Base-by-base conservation (phyloP, 306 rosid species). In the Hippophae gyantsensis region DNA sequence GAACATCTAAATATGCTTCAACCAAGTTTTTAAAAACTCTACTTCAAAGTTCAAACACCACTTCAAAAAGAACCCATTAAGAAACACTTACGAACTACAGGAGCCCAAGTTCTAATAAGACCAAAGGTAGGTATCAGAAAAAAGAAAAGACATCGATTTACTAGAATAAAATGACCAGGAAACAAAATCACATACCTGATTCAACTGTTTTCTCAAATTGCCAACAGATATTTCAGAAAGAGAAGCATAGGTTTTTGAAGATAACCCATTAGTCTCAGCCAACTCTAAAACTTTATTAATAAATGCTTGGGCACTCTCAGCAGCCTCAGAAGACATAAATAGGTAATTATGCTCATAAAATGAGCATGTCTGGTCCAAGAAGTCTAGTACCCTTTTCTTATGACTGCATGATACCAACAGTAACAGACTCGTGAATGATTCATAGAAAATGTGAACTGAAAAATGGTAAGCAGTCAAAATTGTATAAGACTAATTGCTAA, bases 241-340 rank as follows among this genome's bases (percentile, higher is more conserved):
- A 66, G 81, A 61, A 67, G 86, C 72, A 53, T 74, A 88, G 53
- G 73, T 69, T 55, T 85, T 77, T 60, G 99, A 72, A 43, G 96
- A 81, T 72, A 92, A 66, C 4, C 83, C 96, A 70, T 82, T 80
- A 43, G 76, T 79, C 74, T 81, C 93, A 42, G 96, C 99, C 79
- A 88, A 84, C 75, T 85, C 79, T n/a, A 67, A 78, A 68, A 82
- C 78, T 72, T 77, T 77, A 61, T 83, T 84, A 47, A 83, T 59
- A 72, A 87, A 87, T 43, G 58, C 71, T 76, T 69, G 82, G 52
- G 78, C 57, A 67, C 62, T 70, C 62, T 78, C 79, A 56, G 68
- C 78, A 66, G 66, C 79, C 73, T 56, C 67, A 26, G 78, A 69
- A 40, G 86, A 70, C 60, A 71, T 49, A 68, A 54, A 69, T 56